A percentile compares a stretch with the other conserved stretches of the same genome.
Evolutionary conservation across 148 eudicot genomes (phyloP).

Genomic region (Rhododendron kiyosumense): DNA sequence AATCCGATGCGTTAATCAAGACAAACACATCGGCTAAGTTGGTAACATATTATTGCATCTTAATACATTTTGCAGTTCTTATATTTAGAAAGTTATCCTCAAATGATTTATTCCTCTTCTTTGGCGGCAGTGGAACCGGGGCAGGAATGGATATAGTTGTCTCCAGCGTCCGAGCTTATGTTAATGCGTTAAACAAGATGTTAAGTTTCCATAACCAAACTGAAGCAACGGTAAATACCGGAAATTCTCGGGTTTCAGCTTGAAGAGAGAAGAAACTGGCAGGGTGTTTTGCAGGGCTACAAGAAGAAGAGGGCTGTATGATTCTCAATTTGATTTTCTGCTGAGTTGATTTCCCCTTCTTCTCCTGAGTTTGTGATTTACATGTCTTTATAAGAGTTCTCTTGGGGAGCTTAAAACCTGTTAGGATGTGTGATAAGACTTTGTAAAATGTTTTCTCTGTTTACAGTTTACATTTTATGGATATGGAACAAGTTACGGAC

Average conservation of each 20-base stretch:
- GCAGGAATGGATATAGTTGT: conserved; percentile 86
- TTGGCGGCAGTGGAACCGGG: conserved; percentile 72
- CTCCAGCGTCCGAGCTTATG: conserved; percentile 84
- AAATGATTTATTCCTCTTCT: not conserved
- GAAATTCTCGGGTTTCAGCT: conserved; percentile 21
- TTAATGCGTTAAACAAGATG: conserved; percentile 89
- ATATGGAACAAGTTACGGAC: too few relatives aligned
- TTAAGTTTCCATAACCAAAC: conserved; percentile 49
- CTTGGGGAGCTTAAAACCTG: too few relatives aligned
- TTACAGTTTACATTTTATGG: too few relatives aligned
- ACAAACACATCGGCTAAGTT: not conserved
- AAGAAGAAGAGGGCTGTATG: not conserved
- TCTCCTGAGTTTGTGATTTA: too few relatives aligned
- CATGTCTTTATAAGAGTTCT: too few relatives aligned
- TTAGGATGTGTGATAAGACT: too few relatives aligned
- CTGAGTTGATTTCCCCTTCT: too few relatives aligned
- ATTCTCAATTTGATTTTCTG: not conserved
- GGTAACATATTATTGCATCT: not conserved
- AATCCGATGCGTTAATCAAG: not conserved
- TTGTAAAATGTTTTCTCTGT: too few relatives aligned
- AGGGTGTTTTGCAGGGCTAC: not conserved
- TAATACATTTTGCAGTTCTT: not conserved
- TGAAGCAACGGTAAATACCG: conserved; percentile 14
- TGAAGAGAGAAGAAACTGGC: not conserved
- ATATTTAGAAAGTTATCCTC: not conserved